Evolutionary conservation across 441 rosid species (phyloP), one percentile per base, ranked within the genome.

Genomic region (Lepidium campestre): DNA sequence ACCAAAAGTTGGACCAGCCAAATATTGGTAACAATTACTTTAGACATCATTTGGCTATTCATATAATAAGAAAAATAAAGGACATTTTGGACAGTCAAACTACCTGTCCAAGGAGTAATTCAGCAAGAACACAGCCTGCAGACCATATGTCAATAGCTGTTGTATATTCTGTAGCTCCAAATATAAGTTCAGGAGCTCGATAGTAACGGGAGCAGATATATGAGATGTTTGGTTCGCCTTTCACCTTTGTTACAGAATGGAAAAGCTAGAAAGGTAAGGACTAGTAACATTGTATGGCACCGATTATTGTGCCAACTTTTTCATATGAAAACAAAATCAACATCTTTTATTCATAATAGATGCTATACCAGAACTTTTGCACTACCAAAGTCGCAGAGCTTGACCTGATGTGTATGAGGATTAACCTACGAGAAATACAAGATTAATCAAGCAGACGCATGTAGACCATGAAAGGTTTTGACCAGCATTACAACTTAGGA

Each of bases 351-450:
- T 35, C 34, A 36, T 19, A 34, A 47, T 7, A 55, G 67, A 68
- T 64, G 76, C 57, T 46, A 52, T 83, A 83, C 87, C 80, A 81
- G 71, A 62, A 81, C 82, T 78, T 80, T 80, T 41, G 86, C 86
- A 61, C 86, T 82, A 18, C 86, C 86, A 45, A 80, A 80, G 66
- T 80, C 84, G 19, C 84, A 82, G 53, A 80, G 78, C 74, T 82
- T 82, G 75, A 82, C 84, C 29, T 80, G 82, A 70, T 82, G 84
- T n/a, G 86, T 78, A 64, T 80, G 86, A 61, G 84, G 84, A 70
- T 82, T 82, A 46, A 80, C 86, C 86, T 78, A 67, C 76, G 37
- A 68, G 56, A 74, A 48, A 22, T 44, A 62, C 42, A 57, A 34
- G 45, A 10, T 56, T 49, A 22, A 17, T 57, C 6, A 56, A 57